A percentile compares a stretch with the other conserved stretches of the same genome.
Evolutionary conservation across 1,284 basidiomycete species (phyloP).

Genomic region (Melampsora medusae): DNA sequence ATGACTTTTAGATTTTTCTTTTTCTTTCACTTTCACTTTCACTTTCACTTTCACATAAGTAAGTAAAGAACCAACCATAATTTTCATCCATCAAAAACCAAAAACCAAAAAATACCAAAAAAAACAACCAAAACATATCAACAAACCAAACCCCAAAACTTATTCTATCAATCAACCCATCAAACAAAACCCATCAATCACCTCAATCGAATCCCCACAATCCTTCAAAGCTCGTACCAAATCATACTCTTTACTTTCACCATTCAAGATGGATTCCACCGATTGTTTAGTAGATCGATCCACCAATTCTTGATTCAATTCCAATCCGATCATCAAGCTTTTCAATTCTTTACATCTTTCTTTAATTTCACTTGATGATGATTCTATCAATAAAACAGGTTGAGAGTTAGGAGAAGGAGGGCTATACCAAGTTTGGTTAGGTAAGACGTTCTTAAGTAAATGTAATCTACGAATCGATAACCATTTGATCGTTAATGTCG

Average conservation of each 20-base stretch:
- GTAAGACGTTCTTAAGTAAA: constrained; percentile 9
- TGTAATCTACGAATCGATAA: constrained; percentile 25
- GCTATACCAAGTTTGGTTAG: neutral
- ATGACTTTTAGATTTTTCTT: no score
- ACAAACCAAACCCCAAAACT: no score
- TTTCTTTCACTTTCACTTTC: neutral
- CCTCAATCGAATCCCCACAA: constrained; percentile 19
- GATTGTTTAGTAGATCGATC: constrained; percentile 29
- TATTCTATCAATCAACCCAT: no score
- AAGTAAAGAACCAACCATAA: no score
- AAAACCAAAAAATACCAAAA: no score
- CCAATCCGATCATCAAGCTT: constrained; percentile 17
- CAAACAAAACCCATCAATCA: constrained; percentile 1
- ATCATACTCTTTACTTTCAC: constrained; percentile 31
- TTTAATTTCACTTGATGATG: no score
- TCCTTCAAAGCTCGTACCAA: constrained; percentile 24
- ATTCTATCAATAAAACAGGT: no score
- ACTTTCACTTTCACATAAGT: no score
- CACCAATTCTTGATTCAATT: constrained; percentile 20
- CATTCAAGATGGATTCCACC: constrained; percentile 25
- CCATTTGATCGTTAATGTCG: constrained; percentile 38
- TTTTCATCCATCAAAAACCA: no score
- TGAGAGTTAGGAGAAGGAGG: no score
- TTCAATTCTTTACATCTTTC: constrained; percentile 1
- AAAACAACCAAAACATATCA: no score